These are phyloP conservation scores for Penicillium subrubescens DNA, from an alignment of 495 filamentous ascomycete species.

Conservation along the genomic window DNA sequence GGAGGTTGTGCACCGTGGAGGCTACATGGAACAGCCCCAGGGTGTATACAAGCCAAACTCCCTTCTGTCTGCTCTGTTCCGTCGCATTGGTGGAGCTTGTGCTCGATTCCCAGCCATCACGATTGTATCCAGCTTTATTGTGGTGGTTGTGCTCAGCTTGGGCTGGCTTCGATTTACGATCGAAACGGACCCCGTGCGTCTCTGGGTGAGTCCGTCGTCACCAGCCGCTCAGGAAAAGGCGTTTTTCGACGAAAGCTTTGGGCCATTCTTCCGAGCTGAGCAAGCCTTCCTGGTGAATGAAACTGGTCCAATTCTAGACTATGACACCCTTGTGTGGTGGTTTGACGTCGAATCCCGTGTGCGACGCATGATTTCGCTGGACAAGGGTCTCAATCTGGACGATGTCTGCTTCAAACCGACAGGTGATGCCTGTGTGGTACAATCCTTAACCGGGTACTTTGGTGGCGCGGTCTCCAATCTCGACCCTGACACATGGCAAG, in stretches of 20 bases:
- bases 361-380: constrained; percentile 63
- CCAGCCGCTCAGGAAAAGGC: constrained; percentile 88
- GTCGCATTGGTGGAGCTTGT: constrained; percentile 75
- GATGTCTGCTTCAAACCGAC: constrained; percentile 95
- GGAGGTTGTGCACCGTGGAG: constrained; percentile 71
- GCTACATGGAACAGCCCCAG: constrained; percentile 66
- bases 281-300: constrained; percentile 93
- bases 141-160: constrained; percentile 74
- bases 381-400: constrained; percentile 65
- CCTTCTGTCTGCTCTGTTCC: constrained; percentile 76
- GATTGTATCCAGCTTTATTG: constrained; percentile 66
- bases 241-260: constrained; percentile 95
- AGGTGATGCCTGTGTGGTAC: constrained; percentile 86
- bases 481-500: constrained; percentile 66
- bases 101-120: constrained; percentile 85
- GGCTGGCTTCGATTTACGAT: constrained; percentile 86
- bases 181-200: constrained; percentile 83
- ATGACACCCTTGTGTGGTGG: constrained; percentile 92
- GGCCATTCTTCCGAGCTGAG: constrained; percentile 92
- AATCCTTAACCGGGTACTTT: constrained; percentile 87
- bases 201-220: constrained; percentile 95
- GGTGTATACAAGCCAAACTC: constrained; percentile 78
- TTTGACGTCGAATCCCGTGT: constrained; percentile 83
- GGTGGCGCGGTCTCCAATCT: constrained; percentile 64
- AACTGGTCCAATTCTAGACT: constrained; percentile 76